Evolutionary conservation across 164 flowering plant genomes (phyloP), one percentile per base, ranked within the genome.

Genomic region (Brasenia schreberi): DNA sequence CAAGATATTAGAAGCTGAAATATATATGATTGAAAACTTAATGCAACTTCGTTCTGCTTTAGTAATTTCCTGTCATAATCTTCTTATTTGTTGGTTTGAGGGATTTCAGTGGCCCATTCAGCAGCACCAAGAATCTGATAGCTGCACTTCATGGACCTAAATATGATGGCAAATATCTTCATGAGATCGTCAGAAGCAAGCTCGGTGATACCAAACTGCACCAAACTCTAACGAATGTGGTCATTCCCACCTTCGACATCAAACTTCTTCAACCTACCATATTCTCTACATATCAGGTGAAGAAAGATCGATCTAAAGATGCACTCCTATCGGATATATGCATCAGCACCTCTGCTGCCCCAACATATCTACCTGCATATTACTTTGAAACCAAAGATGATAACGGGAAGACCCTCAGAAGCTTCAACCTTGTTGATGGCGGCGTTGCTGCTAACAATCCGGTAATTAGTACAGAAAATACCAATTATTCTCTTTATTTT

Each of bases 361-460:
- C 73, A 19, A 71, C 73, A 2, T 71, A 71, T 63, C 66, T 71
- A 7, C 73, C 69, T 1, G 66, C 69, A 4, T 63, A 63, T 17
- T 62, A 62, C 53, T 71, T 71, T 43, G 73, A 39, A 42, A 77
- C 67, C 19, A 65, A 69, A 19, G 77, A 78, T 33, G 18, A 65
- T 7, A 11, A 53, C 2, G 82, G 82, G 7, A 73, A 72, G 0
- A 43, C 39, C 39, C 4, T 19, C 0, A 56, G 61, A 7, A 62
- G 61, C 16, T 78, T 71, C 61, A 56, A 82, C 59, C 78, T 82
- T 3, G 42, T 80, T 11, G 86, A 80, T 69, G 86, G 86, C 5
- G 83, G 80, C 5, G 74, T 82, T 7, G 80, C 77, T 1, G 83
- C 81, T 18, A 82, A 77, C 67, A 82, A 82, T 68, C 84, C 81